phyloP scores from a whole-genome alignment of 306 rosid genomes.

The Alnus glutinosa region DNA sequence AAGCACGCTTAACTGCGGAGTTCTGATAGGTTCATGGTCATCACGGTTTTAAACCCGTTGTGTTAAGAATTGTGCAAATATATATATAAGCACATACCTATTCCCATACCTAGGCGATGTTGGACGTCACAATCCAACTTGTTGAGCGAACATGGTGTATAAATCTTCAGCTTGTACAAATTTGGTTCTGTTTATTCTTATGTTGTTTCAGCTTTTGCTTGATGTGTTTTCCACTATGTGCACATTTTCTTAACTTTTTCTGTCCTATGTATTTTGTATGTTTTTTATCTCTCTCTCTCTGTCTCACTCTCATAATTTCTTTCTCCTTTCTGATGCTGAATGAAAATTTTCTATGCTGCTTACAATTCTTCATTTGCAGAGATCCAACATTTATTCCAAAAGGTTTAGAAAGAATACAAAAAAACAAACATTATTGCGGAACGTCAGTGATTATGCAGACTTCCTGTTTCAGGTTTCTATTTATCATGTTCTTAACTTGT shows the following conservation, averaged over 20 bases:
- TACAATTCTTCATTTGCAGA: slow-evolving; percentile 46
- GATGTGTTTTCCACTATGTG: not conserved
- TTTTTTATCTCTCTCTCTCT: not conserved
- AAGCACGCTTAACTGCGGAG: too few relatives aligned
- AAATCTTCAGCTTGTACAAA: not conserved
- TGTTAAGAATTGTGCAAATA: too few relatives aligned
- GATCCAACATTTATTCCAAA: slow-evolving; percentile 45
- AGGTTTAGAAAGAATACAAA: slow-evolving; percentile 44
- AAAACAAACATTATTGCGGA: slow-evolving; percentile 51
- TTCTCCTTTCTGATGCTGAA: slow-evolving; percentile 4
- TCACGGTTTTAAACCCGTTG: too few relatives aligned
- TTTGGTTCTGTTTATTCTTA: not conserved
- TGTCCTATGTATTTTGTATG: not conserved
- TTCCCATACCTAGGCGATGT: too few relatives aligned
- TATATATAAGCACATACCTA: too few relatives aligned
- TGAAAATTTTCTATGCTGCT: slow-evolving; percentile 9
- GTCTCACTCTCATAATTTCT: not conserved
- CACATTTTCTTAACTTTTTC: not conserved
- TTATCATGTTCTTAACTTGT: slow-evolving; percentile 13
- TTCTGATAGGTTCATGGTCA: too few relatives aligned
- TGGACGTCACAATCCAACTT: not conserved
- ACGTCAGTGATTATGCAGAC: slow-evolving; percentile 64
- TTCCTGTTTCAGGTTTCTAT: slow-evolving; percentile 68
- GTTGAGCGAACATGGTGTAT: not conserved
- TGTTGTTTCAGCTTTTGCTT: not conserved